Conservation (phyloP, 768 basidiomycete species). For the Tricholoma flavovirens region DNA sequence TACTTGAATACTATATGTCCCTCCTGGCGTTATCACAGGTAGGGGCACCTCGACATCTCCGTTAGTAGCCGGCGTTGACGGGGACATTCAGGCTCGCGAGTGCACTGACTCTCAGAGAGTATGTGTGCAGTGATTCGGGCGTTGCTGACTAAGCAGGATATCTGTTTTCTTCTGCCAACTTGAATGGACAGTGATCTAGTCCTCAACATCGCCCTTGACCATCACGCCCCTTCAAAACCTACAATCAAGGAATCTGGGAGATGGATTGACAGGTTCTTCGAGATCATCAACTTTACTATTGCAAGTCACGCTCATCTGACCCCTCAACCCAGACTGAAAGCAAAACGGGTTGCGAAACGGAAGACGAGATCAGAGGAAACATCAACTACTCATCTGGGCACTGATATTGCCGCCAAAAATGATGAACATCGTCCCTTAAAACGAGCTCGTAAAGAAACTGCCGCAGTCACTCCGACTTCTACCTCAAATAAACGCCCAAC, state of each 20-base stretch:
- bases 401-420: constrained; percentile 18
- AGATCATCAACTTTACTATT: constrained; percentile 4
- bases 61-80: constrained; percentile 34
- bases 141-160: constrained; percentile 21
- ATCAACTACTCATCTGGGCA: constrained; percentile 4
- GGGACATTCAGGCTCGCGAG: constrained; percentile 18
- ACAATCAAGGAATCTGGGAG: constrained; percentile 51
- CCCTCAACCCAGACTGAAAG: constrained; percentile 52
- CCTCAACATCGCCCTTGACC: constrained; percentile 57
- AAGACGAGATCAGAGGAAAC: constrained; percentile 39
- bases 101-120: not conserved
- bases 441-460: constrained; percentile 27
- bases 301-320: constrained; percentile 10
- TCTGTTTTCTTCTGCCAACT: not conserved
- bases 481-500: constrained; percentile 27
- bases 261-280: constrained; percentile 71
- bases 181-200: constrained; percentile 71
- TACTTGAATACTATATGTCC: constrained; percentile 73
- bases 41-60: constrained; percentile 46
- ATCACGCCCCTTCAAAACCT: constrained; percentile 20
- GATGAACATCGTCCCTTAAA: constrained; percentile 38
- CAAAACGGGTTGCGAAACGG: constrained; percentile 63
- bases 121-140: constrained; percentile 6
- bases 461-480: constrained; percentile 17
- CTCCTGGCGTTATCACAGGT: constrained; percentile 65